Evolutionary conservation across 306 rosid genomes (phyloP).

Genomic region (Calophaca sinica): DNA sequence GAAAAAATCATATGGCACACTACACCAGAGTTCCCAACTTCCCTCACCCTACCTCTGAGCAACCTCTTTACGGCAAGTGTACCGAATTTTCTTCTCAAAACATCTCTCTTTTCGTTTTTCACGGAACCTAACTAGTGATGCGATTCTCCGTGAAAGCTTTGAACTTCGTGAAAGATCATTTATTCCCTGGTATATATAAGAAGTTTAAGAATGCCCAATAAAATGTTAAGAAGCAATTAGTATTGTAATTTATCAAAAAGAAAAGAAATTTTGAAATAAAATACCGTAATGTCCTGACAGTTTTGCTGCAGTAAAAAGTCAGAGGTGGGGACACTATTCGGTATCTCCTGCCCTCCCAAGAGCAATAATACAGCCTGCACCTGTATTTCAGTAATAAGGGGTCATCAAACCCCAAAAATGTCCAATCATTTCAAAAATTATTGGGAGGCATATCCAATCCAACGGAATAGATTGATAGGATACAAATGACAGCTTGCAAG

Average conservation of each 20-base stretch:
- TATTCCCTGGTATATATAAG: slow-evolving; percentile 51
- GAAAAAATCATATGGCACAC: background rate
- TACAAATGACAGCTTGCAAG: slow-evolving; percentile 15
- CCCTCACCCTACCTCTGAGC: slow-evolving; percentile 69
- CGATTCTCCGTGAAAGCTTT: slow-evolving; percentile 70
- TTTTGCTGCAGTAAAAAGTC: slow-evolving; percentile 52
- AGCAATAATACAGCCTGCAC: slow-evolving; percentile 81
- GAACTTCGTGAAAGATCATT: slow-evolving; percentile 61
- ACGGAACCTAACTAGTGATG: slow-evolving; percentile 83
- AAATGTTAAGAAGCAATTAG: slow-evolving; percentile 9
- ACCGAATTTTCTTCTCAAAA: slow-evolving; percentile 80
- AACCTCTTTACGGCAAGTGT: slow-evolving; percentile 76
- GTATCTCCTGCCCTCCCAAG: slow-evolving; percentile 65
- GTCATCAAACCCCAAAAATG: slow-evolving; percentile 11
- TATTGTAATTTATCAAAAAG: background rate
- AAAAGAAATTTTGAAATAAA: slow-evolving; percentile 30
- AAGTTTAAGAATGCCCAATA: slow-evolving; percentile 15
- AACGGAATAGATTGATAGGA: background rate
- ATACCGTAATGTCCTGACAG: slow-evolving; percentile 57
- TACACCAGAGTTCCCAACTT: slow-evolving; percentile 17
- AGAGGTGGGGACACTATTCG: slow-evolving; percentile 44
- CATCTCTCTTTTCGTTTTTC: slow-evolving; percentile 83
- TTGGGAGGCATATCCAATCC: background rate
- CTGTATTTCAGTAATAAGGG: slow-evolving; percentile 48
- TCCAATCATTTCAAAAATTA: background rate